These are phyloP conservation scores for Hibiscus tridactylites DNA, from an alignment of 345 rosid genomes.

Conservation along the genomic window DNA sequence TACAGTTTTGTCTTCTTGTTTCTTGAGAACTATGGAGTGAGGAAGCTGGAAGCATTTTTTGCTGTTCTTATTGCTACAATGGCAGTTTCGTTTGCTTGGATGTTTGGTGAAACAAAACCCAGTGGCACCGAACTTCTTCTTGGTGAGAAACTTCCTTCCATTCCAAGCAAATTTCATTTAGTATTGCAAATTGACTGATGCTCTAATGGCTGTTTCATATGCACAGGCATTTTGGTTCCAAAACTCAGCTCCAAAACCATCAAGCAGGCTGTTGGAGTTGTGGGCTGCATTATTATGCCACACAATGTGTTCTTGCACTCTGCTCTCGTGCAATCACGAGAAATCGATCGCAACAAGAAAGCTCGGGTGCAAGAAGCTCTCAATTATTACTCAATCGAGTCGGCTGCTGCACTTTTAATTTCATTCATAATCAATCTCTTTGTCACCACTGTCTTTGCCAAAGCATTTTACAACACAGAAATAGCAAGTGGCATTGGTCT, in stretches of 20 bases:
- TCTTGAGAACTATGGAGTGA: slow-evolving; percentile 88
- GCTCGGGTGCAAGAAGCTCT: slow-evolving; percentile 74
- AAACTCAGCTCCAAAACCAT: slow-evolving; percentile 82
- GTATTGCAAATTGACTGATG: background rate
- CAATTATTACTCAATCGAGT: slow-evolving; percentile 78
- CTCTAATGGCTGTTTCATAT: background rate
- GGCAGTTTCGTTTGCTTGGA: slow-evolving; percentile 87
- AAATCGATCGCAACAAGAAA: slow-evolving; percentile 51
- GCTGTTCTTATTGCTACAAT: slow-evolving; percentile 70
- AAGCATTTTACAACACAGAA: slow-evolving; percentile 71
- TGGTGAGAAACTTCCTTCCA: slow-evolving; percentile 30
- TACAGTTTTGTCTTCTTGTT: slow-evolving; percentile 77
- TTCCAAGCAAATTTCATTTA: background rate
- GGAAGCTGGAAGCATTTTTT: slow-evolving; percentile 85
- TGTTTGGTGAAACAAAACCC: slow-evolving; percentile 86
- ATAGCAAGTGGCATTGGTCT: slow-evolving; percentile 63
- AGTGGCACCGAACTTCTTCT: slow-evolving; percentile 62
- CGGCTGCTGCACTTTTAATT: slow-evolving; percentile 54
- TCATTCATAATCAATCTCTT: slow-evolving; percentile 83
- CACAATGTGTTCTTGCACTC: slow-evolving; percentile 92
- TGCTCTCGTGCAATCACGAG: slow-evolving; percentile 90
- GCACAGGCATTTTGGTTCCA: slow-evolving; percentile 64
- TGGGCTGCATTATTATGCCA: slow-evolving; percentile 94
- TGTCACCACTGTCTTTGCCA: slow-evolving; percentile 84
- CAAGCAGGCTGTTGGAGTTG: slow-evolving; percentile 86